Evolutionary conservation across 1,284 basidiomycete species (phyloP).

Genomic region (Cutaneotrichosporon sp.): DNA sequence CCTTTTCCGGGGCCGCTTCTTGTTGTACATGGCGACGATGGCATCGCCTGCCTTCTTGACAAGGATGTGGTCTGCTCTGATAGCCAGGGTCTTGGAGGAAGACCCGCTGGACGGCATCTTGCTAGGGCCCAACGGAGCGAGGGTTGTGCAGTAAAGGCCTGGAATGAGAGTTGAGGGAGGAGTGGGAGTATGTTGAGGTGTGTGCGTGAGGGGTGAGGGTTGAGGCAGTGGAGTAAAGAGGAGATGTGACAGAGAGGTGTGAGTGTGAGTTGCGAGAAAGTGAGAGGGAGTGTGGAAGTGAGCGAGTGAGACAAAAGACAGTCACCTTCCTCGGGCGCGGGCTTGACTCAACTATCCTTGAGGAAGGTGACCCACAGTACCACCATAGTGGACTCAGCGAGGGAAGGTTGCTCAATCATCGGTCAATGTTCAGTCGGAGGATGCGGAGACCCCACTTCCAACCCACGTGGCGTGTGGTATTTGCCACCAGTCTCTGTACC

Average conservation of each 20-base stretch:
- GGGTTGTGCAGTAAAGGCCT: not conserved
- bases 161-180: not conserved
- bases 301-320: not conserved
- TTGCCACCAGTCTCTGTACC: not conserved
- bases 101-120: not conserved
- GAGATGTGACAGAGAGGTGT: not conserved
- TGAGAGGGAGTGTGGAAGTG: not conserved
- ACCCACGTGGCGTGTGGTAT: not conserved
- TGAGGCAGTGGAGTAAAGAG: not conserved
- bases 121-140: not conserved
- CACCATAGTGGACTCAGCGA: not conserved
- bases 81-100: not conserved
- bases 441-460: not conserved
- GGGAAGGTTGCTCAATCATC: not conserved
- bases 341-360: not conserved
- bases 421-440: too few relatives aligned
- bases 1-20: not conserved
- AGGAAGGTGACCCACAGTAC: conserved; percentile 1
- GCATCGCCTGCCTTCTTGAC: not conserved
- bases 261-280: not conserved
- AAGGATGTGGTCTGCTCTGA: not conserved
- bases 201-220: not conserved
- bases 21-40: not conserved
- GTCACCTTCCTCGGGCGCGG: not conserved
- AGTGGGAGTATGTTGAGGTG: not conserved